Evolutionary conservation across 1,284 basidiomycete species (phyloP).

Genomic region (Rhodotorula mucilaginosa): DNA sequence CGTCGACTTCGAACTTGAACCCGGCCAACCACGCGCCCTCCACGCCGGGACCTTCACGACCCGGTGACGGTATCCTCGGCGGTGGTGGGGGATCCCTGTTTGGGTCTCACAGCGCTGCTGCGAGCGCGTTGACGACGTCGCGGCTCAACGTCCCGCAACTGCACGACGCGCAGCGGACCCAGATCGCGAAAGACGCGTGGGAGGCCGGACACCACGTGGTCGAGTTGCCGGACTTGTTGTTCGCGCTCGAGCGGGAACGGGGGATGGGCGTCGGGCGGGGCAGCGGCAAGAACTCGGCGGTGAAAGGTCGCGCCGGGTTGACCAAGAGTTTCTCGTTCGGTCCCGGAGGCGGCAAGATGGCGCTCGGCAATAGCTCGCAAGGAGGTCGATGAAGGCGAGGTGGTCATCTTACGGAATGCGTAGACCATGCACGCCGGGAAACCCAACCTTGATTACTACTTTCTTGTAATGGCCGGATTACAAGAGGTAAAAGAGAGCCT

Average conservation of each 20-base stretch:
- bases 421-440: background rate
- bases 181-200: conserved; percentile 27
- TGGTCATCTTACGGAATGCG: background rate
- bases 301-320: conserved; percentile 40
- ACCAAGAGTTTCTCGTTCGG: conserved; percentile 3
- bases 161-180: conserved; percentile 35
- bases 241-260: conserved; percentile 45
- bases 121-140: conserved; percentile 15
- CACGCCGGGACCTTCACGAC: background rate
- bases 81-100: background rate
- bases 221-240: conserved; percentile 42
- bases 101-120: background rate
- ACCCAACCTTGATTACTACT: background rate
- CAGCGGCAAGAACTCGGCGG: conserved; percentile 37
- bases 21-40: conserved; percentile 10
- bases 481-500: no score
- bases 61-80: background rate
- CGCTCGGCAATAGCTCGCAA: background rate
- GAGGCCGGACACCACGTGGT: conserved; percentile 40
- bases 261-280: conserved; percentile 44
- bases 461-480: background rate
- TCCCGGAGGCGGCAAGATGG: background rate
- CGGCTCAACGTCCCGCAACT: conserved; percentile 22
- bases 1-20: conserved; percentile 15
- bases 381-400: background rate